phyloP scores from a whole-genome alignment of 192 early-diverging fungal species.

The Entomortierella beljakovae region DNA sequence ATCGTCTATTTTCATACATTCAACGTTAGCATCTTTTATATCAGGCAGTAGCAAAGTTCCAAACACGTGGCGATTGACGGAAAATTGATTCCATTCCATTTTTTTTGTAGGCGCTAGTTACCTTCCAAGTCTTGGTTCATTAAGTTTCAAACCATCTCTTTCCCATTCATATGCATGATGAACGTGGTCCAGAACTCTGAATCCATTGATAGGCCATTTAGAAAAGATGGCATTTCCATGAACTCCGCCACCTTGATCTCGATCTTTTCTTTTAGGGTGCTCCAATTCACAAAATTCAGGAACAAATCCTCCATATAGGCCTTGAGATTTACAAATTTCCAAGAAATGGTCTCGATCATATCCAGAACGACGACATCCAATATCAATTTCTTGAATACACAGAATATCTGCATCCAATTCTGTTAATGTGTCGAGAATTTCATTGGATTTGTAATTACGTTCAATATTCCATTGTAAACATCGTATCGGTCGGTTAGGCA shows the following conservation, averaged over 20 bases:
- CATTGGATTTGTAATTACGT: constrained; percentile 77
- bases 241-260: constrained; percentile 80
- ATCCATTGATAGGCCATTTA: constrained; percentile 68
- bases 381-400: constrained; percentile 83
- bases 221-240: constrained; percentile 85
- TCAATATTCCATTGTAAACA: constrained; percentile 88
- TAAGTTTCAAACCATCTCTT: constrained; percentile 63
- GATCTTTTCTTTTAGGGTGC: constrained; percentile 61
- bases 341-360: constrained; percentile 66
- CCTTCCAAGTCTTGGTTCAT: constrained; percentile 77
- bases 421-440: constrained; percentile 64
- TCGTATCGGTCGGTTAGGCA: constrained; percentile 57
- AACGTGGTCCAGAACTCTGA: constrained; percentile 72
- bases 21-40: too few species aligned
- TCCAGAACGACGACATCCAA: constrained; percentile 76
- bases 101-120: constrained; percentile 14
- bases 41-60: too few species aligned
- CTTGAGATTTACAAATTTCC: constrained; percentile 68
- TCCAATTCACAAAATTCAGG: constrained; percentile 82
- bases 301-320: constrained; percentile 74
- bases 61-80: too few species aligned
- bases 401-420: constrained; percentile 76
- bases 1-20: too few species aligned
- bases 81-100: background rate
- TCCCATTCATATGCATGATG: constrained; percentile 82